phyloP scores from a whole-genome alignment of 306 rosid species.

The Casuarina glauca region DNA sequence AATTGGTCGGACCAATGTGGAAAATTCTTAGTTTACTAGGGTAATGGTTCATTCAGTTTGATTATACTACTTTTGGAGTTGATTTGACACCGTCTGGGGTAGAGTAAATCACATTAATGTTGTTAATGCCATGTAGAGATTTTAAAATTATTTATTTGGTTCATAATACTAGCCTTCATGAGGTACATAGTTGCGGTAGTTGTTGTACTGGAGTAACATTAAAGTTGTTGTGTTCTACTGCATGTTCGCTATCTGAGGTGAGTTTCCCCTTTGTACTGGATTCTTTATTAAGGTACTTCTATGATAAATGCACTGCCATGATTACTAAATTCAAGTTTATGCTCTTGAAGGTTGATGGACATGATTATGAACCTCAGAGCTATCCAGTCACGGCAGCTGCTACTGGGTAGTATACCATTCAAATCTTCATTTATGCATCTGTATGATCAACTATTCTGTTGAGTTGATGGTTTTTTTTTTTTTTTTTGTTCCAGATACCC shows the following conservation, averaged over 20 bases:
- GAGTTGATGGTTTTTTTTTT: neutral
- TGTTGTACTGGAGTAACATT: neutral
- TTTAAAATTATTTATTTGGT: neutral
- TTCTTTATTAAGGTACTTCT: neutral
- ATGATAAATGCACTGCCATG: neutral
- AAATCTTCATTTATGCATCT: neutral
- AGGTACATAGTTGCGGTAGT: neutral
- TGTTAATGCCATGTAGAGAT: neutral
- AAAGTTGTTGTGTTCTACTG: neutral
- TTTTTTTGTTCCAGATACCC: constrained; percentile 23
- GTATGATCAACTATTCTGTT: neutral
- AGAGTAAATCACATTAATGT: neutral
- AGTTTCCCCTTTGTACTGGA: neutral
- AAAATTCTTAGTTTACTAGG: neutral
- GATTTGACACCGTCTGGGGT: neutral
- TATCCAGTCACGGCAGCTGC: constrained; percentile 15
- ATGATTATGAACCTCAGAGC: constrained; percentile 24
- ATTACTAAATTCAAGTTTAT: neutral
- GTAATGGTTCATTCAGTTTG: neutral
- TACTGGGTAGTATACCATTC: constrained; percentile 25
- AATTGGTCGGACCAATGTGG: neutral
- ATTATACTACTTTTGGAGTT: neutral
- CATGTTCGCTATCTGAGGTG: neutral
- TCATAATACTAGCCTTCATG: neutral
- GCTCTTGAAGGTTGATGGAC: constrained; percentile 31